These are phyloP conservation scores for Chrysanthemum lavandulifolium DNA, from an alignment of 129 eudicot species.

Conservation along the genomic window DNA sequence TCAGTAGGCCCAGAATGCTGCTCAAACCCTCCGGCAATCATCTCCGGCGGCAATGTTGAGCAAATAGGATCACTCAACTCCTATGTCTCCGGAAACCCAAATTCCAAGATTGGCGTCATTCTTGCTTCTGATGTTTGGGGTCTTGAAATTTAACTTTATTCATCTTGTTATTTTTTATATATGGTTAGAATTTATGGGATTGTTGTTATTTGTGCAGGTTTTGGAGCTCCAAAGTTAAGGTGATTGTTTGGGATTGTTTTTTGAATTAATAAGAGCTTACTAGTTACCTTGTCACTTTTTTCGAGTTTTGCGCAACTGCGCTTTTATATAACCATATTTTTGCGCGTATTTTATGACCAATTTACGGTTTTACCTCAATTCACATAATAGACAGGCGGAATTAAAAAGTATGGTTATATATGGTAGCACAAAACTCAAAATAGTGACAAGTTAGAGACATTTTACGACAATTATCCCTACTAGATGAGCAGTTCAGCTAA, in stretches of 20 bases:
- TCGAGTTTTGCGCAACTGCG: not conserved
- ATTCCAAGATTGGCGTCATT: constrained; percentile 34
- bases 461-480: no score
- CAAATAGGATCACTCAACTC: constrained; percentile 42
- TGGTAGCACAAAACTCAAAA: no score
- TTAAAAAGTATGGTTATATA: no score
- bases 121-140: constrained; percentile 47
- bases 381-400: no score
- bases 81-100: constrained; percentile 35
- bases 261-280: not conserved
- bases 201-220: constrained; percentile 30
- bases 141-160: not conserved
- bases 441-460: no score
- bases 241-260: constrained; percentile 26
- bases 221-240: constrained; percentile 54
- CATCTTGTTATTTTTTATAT: not conserved
- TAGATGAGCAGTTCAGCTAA: no score
- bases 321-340: no score
- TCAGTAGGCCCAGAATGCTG: constrained; percentile 43
- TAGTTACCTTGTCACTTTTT: not conserved
- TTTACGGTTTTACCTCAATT: no score
- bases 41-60: constrained; percentile 36
- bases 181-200: no score
- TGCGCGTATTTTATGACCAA: no score
- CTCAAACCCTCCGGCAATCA: constrained; percentile 34